These are phyloP conservation scores for Rhamnella rubrinervis DNA, from an alignment of 331 rosid genomes.

Conservation along the genomic window DNA sequence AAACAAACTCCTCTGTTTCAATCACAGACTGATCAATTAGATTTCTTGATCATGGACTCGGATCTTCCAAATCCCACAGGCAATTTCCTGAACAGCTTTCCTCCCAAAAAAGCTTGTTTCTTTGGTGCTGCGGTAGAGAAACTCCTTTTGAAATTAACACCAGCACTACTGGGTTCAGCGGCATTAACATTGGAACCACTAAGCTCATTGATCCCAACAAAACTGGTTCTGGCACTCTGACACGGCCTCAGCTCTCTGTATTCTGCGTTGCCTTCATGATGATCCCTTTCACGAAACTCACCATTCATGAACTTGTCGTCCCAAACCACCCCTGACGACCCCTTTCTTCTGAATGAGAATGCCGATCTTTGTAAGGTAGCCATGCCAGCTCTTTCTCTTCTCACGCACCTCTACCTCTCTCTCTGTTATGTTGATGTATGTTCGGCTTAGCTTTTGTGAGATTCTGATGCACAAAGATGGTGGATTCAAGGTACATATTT, in stretches of 20 bases:
- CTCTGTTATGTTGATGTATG: no score
- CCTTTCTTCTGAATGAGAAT: constrained; percentile 78
- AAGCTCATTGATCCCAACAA: not conserved
- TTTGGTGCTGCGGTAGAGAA: constrained; percentile 1
- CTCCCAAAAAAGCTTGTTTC: not conserved
- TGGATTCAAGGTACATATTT: not conserved
- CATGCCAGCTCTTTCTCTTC: constrained; percentile 28
- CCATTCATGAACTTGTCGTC: constrained; percentile 51
- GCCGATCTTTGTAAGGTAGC: constrained; percentile 66
- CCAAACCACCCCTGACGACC: constrained; percentile 84
- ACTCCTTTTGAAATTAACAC: no score
- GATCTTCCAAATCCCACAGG: constrained; percentile 2
- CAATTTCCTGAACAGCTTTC: constrained; percentile 16
- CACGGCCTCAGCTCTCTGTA: constrained; percentile 26
- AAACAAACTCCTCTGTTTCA: no score
- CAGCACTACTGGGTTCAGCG: no score
- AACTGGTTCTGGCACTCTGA: constrained; percentile 13
- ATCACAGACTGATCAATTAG: not conserved
- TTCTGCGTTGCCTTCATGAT: constrained; percentile 3
- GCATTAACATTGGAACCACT: not conserved
- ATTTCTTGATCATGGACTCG: not conserved
- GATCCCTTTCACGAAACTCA: constrained; percentile 38
- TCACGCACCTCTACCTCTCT: no score
- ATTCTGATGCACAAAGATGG: not conserved
- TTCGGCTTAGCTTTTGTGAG: not conserved